Conservation (phyloP, 768 basidiomycete genomes). For the Tulasnella sp. region DNA sequence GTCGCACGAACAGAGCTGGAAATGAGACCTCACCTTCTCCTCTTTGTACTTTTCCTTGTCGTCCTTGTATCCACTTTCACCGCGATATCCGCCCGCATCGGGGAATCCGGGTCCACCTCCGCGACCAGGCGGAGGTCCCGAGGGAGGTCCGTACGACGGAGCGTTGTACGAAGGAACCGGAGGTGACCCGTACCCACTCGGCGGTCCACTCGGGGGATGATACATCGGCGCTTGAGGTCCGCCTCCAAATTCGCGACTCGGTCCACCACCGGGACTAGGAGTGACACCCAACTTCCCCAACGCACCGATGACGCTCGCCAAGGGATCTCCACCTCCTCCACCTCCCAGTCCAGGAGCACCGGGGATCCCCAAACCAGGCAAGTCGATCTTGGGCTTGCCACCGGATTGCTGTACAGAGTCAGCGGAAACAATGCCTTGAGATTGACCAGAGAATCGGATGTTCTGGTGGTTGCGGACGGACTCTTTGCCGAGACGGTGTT, state of each 20-base stretch:
- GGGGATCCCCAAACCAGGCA: conserved; percentile 25
- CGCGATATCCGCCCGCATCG: background rate
- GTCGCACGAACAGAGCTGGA: no score
- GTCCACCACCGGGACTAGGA: background rate
- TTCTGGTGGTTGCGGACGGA: conserved; percentile 64
- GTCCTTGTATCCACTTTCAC: background rate
- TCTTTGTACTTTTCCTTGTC: conserved; percentile 4
- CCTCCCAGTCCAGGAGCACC: conserved; percentile 20
- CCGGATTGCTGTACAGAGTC: conserved; percentile 35
- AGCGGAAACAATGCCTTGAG: conserved; percentile 28
- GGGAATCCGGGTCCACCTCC: background rate
- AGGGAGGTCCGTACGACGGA: background rate
- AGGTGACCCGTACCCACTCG: background rate
- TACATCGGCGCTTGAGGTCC: background rate
- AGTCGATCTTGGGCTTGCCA: conserved; percentile 29
- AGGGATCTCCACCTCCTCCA: conserved; percentile 11
- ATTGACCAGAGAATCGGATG: conserved; percentile 44
- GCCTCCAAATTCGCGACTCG: background rate
- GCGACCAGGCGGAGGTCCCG: background rate
- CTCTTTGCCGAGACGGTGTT: conserved; percentile 51
- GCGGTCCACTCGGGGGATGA: background rate
- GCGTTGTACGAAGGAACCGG: background rate
- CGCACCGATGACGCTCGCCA: conserved; percentile 1
- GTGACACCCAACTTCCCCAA: conserved; percentile 1
- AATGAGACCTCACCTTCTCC: background rate